Evolutionary conservation across 2,329 filamentous ascomycete genomes (phyloP), one percentile per base, ranked within the genome.

Genomic region (Sclerotiophoma versabilis): DNA sequence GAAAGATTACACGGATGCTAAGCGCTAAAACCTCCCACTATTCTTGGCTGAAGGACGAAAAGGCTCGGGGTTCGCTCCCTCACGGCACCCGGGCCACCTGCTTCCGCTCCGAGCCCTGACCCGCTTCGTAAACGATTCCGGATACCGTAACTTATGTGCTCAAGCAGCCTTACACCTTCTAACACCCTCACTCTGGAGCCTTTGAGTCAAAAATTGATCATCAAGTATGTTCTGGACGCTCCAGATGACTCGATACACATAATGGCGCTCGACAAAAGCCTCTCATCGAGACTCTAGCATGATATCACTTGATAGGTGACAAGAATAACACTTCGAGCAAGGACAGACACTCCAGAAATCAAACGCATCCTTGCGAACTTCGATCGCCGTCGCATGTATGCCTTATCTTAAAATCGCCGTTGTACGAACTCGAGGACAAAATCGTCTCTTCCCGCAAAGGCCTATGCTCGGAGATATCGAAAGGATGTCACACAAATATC

Each of bases 61-160:
- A 49, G 42, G 30, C 27, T 52, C 64, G 59, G 64, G 45, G 48
- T 44, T 45, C 48, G 36, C 58, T 39, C 38, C 6, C 37, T 54
- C 51, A 48, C 66, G 63, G 65, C 44, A 38, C 57, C 38, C 60
- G 55, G 58, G 53, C 55, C 48, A 49, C 60, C 53, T 58, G 57
- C 42, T 50, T 64, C 62, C 62, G 57, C 55, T 61, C 58, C 43
- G 46, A 49, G 38, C 15, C 47, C 27, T 44, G 36, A 26, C 17
- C 22, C 49, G 42, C 48, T 38, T 37, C 49, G 27, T 45, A 32
- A 48, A 44, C 32, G 20, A 26, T 46, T 36, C 56, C 55, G 47
- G 30, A 6, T 49, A 41, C 54, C 45, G 51, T 47, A 33, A 22
- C 42, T 42, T 36, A 33, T 25, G 14, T 49, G 33, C 25, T 12